Conservation (phyloP, 768 basidiomycete genomes). For the Collybia mongolica region DNA sequence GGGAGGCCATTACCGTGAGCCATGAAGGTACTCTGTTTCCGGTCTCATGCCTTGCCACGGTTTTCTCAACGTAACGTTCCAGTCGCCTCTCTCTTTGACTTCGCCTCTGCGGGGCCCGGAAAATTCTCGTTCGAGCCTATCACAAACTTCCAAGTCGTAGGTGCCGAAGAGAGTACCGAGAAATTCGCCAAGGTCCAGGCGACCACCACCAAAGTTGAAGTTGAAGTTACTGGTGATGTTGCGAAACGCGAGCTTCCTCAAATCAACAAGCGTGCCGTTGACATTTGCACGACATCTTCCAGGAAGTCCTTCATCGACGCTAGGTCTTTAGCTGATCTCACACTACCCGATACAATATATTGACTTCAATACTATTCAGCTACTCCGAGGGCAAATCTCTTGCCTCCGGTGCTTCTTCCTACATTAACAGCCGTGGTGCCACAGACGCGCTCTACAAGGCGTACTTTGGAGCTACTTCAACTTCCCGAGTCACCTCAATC, state of each 20-base stretch:
- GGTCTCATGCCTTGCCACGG: background rate
- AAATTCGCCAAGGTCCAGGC: constrained; percentile 26
- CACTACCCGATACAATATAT: background rate
- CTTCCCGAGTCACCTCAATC: constrained; percentile 30
- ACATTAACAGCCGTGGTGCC: constrained; percentile 34
- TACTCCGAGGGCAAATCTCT: constrained; percentile 41
- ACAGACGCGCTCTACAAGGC: constrained; percentile 34
- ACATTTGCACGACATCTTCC: constrained; percentile 34
- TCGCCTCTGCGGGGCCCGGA: constrained; percentile 36
- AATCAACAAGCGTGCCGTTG: constrained; percentile 35
- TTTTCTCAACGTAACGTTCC: background rate
- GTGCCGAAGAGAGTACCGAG: constrained; percentile 15
- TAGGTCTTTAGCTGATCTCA: constrained; percentile 20
- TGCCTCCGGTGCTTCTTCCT: constrained; percentile 28
- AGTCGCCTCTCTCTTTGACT: constrained; percentile 44
- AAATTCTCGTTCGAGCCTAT: constrained; percentile 38
- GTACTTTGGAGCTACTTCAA: constrained; percentile 38
- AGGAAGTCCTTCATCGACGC: constrained; percentile 37
- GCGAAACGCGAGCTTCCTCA: constrained; percentile 26
- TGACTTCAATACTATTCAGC: constrained; percentile 13
- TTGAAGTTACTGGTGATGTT: constrained; percentile 35
- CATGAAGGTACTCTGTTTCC: constrained; percentile 30
- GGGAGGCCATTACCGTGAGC: constrained; percentile 34
- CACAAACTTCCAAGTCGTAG: constrained; percentile 33
- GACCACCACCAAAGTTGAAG: constrained; percentile 22